A percentile compares a stretch with the other conserved stretches of the same genome.
phyloP scores from a whole-genome alignment of 2,329 filamentous ascomycete genomes.

The Cercospora sp. region DNA sequence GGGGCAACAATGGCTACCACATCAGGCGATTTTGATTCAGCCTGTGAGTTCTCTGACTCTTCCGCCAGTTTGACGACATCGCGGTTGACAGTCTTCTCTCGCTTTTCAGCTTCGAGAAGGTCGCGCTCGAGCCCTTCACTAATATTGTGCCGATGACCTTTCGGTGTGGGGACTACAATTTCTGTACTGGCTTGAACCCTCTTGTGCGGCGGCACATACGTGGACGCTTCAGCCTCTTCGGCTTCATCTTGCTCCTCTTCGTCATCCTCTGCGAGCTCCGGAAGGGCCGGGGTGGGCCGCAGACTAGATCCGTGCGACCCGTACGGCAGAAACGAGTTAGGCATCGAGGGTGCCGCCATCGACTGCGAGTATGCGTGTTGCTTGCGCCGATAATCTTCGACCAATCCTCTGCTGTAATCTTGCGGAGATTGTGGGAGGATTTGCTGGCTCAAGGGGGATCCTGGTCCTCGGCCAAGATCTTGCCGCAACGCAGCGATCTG shows the following conservation, averaged over 20 bases:
- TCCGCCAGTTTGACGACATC: conserved; percentile 30
- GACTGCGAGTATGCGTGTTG: conserved; percentile 45
- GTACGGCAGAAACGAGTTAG: conserved; percentile 32
- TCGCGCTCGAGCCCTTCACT: conserved; percentile 79
- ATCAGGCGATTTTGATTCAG: conserved; percentile 2
- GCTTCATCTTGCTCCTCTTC: conserved; percentile 54
- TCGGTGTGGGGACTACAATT: conserved; percentile 62
- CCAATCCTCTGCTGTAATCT: conserved; percentile 40
- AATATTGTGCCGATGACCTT: conserved; percentile 68
- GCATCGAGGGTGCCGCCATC: conserved; percentile 28
- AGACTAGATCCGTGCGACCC: conserved; percentile 41
- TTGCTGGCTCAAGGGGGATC: conserved; percentile 61
- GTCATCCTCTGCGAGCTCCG: conserved; percentile 72
- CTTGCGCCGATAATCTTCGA: conserved; percentile 52
- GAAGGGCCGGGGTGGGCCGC: conserved; percentile 54
- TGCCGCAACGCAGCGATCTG: conserved; percentile 40
- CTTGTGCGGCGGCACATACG: conserved; percentile 38
- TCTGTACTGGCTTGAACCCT: conserved; percentile 42
- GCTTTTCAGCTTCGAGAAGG: conserved; percentile 82
- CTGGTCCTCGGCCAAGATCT: conserved; percentile 42
- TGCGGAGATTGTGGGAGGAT: conserved; percentile 32
- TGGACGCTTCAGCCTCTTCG: conserved; percentile 24
- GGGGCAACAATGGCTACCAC: background rate
- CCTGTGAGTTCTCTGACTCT: conserved; percentile 23
- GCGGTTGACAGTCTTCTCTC: conserved; percentile 42